phyloP scores from a whole-genome alignment of 2,329 filamentous ascomycete genomes.

The Trichoderma afroharzianum region DNA sequence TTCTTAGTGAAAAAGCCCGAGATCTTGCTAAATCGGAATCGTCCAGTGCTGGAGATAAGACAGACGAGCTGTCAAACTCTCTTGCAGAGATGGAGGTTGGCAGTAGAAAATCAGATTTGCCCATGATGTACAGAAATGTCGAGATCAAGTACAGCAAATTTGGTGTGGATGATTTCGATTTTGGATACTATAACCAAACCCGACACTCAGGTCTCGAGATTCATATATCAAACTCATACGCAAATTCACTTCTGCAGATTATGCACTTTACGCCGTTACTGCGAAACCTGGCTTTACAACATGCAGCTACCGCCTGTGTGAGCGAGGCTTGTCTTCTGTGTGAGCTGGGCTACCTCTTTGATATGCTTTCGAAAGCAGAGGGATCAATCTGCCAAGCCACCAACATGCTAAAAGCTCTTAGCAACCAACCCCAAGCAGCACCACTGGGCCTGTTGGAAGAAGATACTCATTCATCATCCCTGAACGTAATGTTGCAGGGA shows the following conservation, averaged over 20 bases:
- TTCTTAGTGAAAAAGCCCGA: constrained; percentile 87
- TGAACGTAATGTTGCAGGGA: constrained; percentile 80
- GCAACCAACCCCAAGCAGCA: constrained; percentile 73
- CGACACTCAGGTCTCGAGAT: constrained; percentile 88
- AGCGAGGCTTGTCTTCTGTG: constrained; percentile 83
- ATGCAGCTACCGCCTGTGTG: constrained; percentile 81
- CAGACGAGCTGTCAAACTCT: constrained; percentile 59
- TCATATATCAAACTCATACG: constrained; percentile 95
- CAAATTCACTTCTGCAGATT: constrained; percentile 86
- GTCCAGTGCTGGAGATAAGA: constrained; percentile 40
- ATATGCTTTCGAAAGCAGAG: constrained; percentile 95
- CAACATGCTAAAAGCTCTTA: constrained; percentile 87
- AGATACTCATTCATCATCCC: constrained; percentile 65
- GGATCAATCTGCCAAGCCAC: constrained; percentile 95
- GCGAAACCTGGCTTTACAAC: constrained; percentile 82
- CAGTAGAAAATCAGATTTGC: constrained; percentile 74
- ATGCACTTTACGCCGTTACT: constrained; percentile 86
- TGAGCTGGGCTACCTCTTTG: constrained; percentile 91
- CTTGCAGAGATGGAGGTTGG: constrained; percentile 68
- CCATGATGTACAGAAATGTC: constrained; percentile 85
- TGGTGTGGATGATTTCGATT: constrained; percentile 98
- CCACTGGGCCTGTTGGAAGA: constrained; percentile 83
- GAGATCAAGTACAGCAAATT: constrained; percentile 99
- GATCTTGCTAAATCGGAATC: constrained; percentile 53
- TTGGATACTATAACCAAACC: constrained; percentile 92